A percentile compares a stretch with the other conserved stretches of the same genome.
Conservation (phyloP, 352 stramenopile species). For the Phytophthora podocarpi region DNA sequence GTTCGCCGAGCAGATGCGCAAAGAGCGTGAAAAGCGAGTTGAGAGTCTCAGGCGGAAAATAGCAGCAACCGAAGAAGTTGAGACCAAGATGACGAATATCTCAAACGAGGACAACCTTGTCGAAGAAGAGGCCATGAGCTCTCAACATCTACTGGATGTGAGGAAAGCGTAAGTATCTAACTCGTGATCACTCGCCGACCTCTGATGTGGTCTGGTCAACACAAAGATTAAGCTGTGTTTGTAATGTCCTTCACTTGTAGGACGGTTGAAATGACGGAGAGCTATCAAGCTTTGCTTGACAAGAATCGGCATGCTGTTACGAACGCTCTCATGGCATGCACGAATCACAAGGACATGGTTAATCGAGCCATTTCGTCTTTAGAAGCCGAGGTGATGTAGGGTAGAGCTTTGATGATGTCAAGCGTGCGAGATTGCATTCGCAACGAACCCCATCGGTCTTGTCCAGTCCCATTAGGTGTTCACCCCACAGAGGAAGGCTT, state of each 20-base stretch:
- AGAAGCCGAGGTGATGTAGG: slow-evolving; percentile 55
- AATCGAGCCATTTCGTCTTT: slow-evolving; percentile 65
- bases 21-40: slow-evolving; percentile 57
- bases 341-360: slow-evolving; percentile 68
- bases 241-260: slow-evolving; percentile 23
- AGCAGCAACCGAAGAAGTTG: slow-evolving; percentile 65
- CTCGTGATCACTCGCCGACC: not conserved
- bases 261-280: slow-evolving; percentile 50
- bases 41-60: slow-evolving; percentile 51
- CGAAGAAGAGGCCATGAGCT: slow-evolving; percentile 46
- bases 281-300: slow-evolving; percentile 54
- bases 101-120: slow-evolving; percentile 60
- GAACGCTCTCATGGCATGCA: slow-evolving; percentile 67
- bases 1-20: slow-evolving; percentile 55
- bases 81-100: slow-evolving; percentile 73
- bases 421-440: slow-evolving; percentile 6
- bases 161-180: slow-evolving; percentile 65
- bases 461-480: not conserved
- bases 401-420: slow-evolving; percentile 57
- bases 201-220: not conserved
- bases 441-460: not conserved
- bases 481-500: slow-evolving; percentile 21
- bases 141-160: slow-evolving; percentile 47
- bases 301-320: slow-evolving; percentile 69
- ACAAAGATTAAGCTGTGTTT: slow-evolving; percentile 10